These are phyloP conservation scores for Phytopythium cucurbitacearum DNA, from an alignment of 352 stramenopile species.

Conservation along the genomic window DNA sequence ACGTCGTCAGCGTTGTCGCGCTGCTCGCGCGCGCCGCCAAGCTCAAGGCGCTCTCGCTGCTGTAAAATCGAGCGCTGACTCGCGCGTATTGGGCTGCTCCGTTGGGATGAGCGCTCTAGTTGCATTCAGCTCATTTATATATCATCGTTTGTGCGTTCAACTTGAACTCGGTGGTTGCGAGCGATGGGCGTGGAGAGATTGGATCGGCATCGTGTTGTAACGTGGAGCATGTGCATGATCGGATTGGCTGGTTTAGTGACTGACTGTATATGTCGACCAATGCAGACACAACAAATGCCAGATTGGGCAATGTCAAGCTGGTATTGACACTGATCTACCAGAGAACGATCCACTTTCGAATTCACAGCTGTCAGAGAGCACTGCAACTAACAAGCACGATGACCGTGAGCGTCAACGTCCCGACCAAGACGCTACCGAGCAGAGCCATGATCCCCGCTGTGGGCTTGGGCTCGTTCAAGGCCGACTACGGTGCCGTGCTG, in stretches of 20 bases:
- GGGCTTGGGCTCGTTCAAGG: constrained; percentile 52
- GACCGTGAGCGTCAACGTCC: constrained; percentile 8
- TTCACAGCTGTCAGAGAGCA: constrained; percentile 1
- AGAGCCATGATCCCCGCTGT: constrained; percentile 40
- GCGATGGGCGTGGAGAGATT: no score
- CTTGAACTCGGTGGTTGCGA: no score
- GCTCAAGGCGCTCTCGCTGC: constrained; percentile 19
- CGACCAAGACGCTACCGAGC: constrained; percentile 36
- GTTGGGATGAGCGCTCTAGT: no score
- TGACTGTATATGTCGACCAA: no score
- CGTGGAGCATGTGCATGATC: no score
- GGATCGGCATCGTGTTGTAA: no score
- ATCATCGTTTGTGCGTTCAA: no score
- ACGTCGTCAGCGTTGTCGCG: constrained; percentile 10
- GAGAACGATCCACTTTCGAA: constrained; percentile 9
- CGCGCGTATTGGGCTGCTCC: constrained; percentile 6
- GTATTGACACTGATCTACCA: no score
- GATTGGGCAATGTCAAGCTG: no score
- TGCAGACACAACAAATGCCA: no score
- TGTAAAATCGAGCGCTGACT: constrained; percentile 16
- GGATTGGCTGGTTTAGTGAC: no score
- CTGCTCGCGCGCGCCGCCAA: constrained; percentile 13
- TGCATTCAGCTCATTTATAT: no score
- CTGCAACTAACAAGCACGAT: background rate
- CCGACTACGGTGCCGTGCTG: constrained; percentile 35